A percentile compares a stretch with the other conserved stretches of the same genome.
Evolutionary conservation across 768 basidiomycete species (phyloP).

Genomic region (Trichaptum fuscoviolaceum): DNA sequence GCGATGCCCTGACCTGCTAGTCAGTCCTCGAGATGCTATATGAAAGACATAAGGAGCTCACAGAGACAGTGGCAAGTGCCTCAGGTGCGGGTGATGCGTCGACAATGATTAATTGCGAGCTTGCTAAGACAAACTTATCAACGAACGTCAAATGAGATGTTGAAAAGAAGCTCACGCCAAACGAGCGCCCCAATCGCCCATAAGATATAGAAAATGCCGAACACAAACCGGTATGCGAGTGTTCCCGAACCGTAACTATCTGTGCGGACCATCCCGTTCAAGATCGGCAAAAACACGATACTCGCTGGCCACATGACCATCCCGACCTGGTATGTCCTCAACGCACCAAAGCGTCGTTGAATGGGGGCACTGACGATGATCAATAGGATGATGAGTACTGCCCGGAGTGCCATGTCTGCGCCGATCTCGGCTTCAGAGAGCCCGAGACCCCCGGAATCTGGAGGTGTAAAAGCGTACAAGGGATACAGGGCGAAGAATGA

Average conservation of each 20-base stretch:
- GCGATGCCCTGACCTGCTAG: slow-evolving; percentile 25
- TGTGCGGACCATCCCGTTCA: slow-evolving; percentile 7
- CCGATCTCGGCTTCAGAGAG: slow-evolving; percentile 15
- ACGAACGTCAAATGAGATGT: neutral
- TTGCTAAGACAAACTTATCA: neutral
- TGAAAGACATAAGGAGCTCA: neutral
- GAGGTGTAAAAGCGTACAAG: slow-evolving; percentile 13
- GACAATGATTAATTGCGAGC: neutral
- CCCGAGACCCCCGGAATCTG: slow-evolving; percentile 12
- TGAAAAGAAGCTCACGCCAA: slow-evolving; percentile 9
- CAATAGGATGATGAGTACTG: slow-evolving; percentile 9
- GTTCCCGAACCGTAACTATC: neutral
- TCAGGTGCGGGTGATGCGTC: neutral
- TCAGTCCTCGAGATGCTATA: slow-evolving; percentile 20
- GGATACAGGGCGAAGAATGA: slow-evolving; percentile 11
- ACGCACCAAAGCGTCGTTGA: slow-evolving; percentile 8
- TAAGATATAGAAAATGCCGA: slow-evolving; percentile 7
- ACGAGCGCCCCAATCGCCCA: slow-evolving; percentile 9
- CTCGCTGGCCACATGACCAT: slow-evolving; percentile 11
- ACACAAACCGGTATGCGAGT: neutral
- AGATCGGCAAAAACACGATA: slow-evolving; percentile 9
- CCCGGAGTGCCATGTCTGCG: slow-evolving; percentile 12
- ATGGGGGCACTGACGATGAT: slow-evolving; percentile 6
- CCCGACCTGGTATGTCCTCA: slow-evolving; percentile 7
- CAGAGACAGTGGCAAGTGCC: neutral